phyloP scores from a whole-genome alignment of 805 yeast genomes.

The Ogataea degrootiae region DNA sequence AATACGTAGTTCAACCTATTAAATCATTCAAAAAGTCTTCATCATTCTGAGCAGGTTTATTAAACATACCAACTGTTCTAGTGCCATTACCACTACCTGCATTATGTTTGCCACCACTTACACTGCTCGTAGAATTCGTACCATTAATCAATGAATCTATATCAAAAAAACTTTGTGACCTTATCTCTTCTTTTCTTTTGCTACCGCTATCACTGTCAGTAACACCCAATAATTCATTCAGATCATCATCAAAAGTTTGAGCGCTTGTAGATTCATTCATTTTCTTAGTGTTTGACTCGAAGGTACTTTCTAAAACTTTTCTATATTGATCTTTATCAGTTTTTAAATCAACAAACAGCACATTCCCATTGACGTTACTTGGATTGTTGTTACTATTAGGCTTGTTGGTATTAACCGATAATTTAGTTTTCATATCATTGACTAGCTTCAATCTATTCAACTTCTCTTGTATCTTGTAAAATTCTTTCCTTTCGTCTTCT shows the following conservation, averaged over 20 bases:
- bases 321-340: constrained; percentile 3
- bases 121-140: not conserved
- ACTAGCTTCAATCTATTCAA: constrained; percentile 19
- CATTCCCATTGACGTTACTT: constrained; percentile 4
- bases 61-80: not conserved
- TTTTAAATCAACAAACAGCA: constrained; percentile 11
- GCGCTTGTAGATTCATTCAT: not conserved
- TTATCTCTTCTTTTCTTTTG: too few relatives aligned
- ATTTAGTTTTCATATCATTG: constrained; percentile 7
- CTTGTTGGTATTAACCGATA: constrained; percentile 1
- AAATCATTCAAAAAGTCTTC: constrained; percentile 19
- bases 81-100: too few relatives aligned
- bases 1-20: constrained; percentile 4
- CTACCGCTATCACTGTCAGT: not conserved
- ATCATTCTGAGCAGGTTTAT: constrained; percentile 1
- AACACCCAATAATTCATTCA: constrained; percentile 19
- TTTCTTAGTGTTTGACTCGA: constrained; percentile 4
- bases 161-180: not conserved
- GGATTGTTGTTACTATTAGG: not conserved
- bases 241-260: constrained; percentile 14
- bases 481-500: constrained; percentile 19
- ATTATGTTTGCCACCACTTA: too few relatives aligned
- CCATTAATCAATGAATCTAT: constrained; percentile 5
- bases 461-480: constrained; percentile 17
- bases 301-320: constrained; percentile 8